Conservation (phyloP, 2,329 filamentous ascomycete species). For the Colletotrichum coccodes region DNA sequence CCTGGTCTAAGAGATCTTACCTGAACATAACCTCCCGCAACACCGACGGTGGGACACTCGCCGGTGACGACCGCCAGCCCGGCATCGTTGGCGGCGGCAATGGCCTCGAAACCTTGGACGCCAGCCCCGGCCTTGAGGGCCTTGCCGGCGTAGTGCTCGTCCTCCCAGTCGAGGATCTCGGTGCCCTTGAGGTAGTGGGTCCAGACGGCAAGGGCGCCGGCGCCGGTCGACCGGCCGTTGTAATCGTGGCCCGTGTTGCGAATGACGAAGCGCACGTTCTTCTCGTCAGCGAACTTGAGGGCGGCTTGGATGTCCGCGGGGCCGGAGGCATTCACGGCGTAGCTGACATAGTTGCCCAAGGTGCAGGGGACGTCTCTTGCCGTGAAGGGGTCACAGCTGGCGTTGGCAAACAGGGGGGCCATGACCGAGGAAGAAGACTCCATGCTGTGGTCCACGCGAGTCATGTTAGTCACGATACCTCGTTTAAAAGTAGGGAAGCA, state of each 20-base stretch:
- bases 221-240: slow-evolving; percentile 61
- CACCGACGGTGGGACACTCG: slow-evolving; percentile 59
- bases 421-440: slow-evolving; percentile 37
- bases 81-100: slow-evolving; percentile 49
- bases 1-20: slow-evolving; percentile 21
- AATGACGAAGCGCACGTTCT: slow-evolving; percentile 49
- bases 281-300: slow-evolving; percentile 49
- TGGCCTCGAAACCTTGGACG: slow-evolving; percentile 57
- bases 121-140: slow-evolving; percentile 65
- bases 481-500: neutral
- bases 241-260: slow-evolving; percentile 46
- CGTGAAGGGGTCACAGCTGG: slow-evolving; percentile 40
- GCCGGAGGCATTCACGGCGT: slow-evolving; percentile 35
- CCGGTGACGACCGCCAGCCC: slow-evolving; percentile 58
- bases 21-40: slow-evolving; percentile 64
- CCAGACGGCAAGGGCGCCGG: slow-evolving; percentile 59
- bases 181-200: slow-evolving; percentile 57
- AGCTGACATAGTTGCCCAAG: slow-evolving; percentile 45
- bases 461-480: slow-evolving; percentile 35
- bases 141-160: slow-evolving; percentile 55
- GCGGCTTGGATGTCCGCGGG: slow-evolving; percentile 46
- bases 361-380: slow-evolving; percentile 48
- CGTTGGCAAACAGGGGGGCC: slow-evolving; percentile 41
- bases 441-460: slow-evolving; percentile 15
- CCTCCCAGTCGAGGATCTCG: slow-evolving; percentile 43